Conservation (phyloP, 805 yeast species). For the Barnettozyma vustinii region DNA sequence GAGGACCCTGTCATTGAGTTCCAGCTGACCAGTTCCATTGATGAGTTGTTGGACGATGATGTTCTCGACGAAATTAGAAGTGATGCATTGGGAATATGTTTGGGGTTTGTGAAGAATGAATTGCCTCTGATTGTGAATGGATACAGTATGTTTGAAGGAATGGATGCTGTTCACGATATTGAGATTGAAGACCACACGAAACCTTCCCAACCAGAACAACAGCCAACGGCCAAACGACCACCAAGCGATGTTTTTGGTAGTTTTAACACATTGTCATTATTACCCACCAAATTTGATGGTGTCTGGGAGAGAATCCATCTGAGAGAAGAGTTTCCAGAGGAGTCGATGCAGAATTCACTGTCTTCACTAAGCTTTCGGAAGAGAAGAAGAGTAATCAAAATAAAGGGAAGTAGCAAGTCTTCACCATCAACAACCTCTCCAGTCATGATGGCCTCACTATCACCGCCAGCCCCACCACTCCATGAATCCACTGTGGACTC, state of each 20-base stretch:
- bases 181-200: constrained; percentile 7
- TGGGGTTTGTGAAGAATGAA: constrained; percentile 19
- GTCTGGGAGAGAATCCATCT: constrained; percentile 16
- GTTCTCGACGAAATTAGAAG: constrained; percentile 16
- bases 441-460: not conserved
- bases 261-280: constrained; percentile 20
- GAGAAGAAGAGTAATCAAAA: constrained; percentile 21
- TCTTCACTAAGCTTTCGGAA: constrained; percentile 1
- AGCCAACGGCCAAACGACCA: not conserved
- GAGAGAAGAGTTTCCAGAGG: not conserved
- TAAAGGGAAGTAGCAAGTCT: constrained; percentile 6
- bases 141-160: constrained; percentile 11
- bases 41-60: constrained; percentile 24
- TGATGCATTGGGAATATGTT: constrained; percentile 18
- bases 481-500: constrained; percentile 4
- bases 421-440: not conserved
- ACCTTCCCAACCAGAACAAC: not conserved
- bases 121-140: constrained; percentile 19
- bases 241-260: constrained; percentile 1
- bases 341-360: not conserved
- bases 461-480: constrained; percentile 3
- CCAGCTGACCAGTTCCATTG: constrained; percentile 21
- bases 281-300: constrained; percentile 13
- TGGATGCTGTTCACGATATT: constrained; percentile 4
- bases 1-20: constrained; percentile 23